Evolutionary conservation across 768 basidiomycete genomes (phyloP), one percentile per base, ranked within the genome.

Genomic region (Kwoniella sp.): DNA sequence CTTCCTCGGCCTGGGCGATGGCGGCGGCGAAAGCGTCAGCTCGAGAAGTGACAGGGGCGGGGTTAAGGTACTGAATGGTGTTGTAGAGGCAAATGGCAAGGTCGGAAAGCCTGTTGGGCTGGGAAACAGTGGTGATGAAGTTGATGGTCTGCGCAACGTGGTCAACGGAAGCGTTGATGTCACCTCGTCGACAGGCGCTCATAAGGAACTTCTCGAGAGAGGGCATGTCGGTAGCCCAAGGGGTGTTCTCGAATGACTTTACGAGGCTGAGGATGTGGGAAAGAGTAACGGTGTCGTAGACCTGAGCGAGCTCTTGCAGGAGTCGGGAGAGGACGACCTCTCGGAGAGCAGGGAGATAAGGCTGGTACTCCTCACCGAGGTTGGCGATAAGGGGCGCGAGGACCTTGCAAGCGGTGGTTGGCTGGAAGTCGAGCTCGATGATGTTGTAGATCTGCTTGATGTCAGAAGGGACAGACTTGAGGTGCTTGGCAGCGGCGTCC

Each of bases 371-470:
- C 5, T 80, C 59, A 37, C 81, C 58, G 70, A 82, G 64, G 68
- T 72, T 60, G 47, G 85, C 81, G 58, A 98, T 85, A 64, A 97
- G 83, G 10, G 92, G 91, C 2, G 90, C 87, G 47, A 92, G 87
- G 65, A 85, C 84, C 4, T 85, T 78, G 78, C 91, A 91, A 63
- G 96, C 88, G 0, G 87, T 88, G 67, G 95, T 85, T 0, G 95
- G 95, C 77, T 97, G 92, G 73, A 97, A 95, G 6, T 91, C 89
- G 46, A 90, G 89, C 81, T 96, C 92, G 68, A 99, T 87, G 54
- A 92, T 86, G 73, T 86, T 85, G 84, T 95, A 95, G 22, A 97
- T 85, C 24, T 85, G 82, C 76, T 88, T 89, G 77, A 97, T 85
- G 2, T 85, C 81, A 24, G 84, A 80, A 0, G 92, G 90, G 49